phyloP scores from a whole-genome alignment of 129 eudicot genomes.

The Arctium lappa region DNA sequence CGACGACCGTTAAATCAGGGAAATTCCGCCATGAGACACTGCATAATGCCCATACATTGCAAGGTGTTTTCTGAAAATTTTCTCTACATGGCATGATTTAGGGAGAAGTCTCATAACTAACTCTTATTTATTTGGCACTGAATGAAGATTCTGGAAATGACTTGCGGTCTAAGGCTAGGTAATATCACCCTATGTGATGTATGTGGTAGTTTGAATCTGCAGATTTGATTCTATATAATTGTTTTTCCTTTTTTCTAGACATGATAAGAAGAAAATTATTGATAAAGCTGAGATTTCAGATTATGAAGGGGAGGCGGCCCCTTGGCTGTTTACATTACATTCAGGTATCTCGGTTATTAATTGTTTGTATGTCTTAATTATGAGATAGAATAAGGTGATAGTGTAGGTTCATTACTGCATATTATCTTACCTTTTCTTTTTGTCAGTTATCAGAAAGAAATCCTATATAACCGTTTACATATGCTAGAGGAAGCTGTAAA shows the following conservation, averaged over 20 bases:
- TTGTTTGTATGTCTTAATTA: conserved; percentile 11
- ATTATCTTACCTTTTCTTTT: too few species aligned
- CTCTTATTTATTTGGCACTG: conserved; percentile 2
- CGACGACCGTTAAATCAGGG: conserved; percentile 18
- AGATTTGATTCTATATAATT: conserved; percentile 20
- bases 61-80: conserved; percentile 36
- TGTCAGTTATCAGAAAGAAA: too few species aligned
- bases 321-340: conserved; percentile 21
- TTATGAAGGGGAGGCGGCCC: conserved; percentile 18
- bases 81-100: conserved; percentile 1
- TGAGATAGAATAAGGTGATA: neutral
- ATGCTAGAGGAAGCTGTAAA: too few species aligned
- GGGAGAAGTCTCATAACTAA: neutral
- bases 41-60: conserved; percentile 11
- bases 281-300: conserved; percentile 30
- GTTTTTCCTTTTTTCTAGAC: conserved; percentile 38
- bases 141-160: conserved; percentile 22
- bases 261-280: conserved; percentile 20
- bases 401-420: neutral
- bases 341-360: conserved; percentile 13
- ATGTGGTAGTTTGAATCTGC: conserved; percentile 1
- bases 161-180: conserved; percentile 35
- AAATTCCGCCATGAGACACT: conserved; percentile 4
- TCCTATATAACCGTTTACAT: too few species aligned
- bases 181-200: conserved; percentile 3